Evolutionary conservation across 208 protist genomes (phyloP), one percentile per base, ranked within the genome.

Genomic region (Lotmaria passim): DNA sequence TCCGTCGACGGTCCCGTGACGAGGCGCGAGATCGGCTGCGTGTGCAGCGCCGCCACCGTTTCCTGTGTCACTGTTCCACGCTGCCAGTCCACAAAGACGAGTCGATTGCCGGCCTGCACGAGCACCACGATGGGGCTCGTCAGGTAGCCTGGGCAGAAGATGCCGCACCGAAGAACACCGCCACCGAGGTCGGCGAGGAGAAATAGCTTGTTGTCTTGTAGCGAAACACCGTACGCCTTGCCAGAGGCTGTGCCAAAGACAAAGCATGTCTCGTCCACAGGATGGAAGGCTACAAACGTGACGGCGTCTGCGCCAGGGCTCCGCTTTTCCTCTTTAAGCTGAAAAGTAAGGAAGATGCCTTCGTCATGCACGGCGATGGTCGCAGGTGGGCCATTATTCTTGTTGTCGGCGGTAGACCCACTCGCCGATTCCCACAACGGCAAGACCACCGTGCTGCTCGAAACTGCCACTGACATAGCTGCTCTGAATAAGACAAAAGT

Each of bases 81-180:
- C 34, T 78, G 65, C 83, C 83, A 89, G 52, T 83, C 80, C 3
- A 85, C 56, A 38, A 87, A 83, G 15, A 70, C 30, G 7, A 89
- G 41, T 7, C 57, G 62, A 52, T 80, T 78, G 8, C 46, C 57
- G 1, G 58, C 48, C n/a, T 57, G 58, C 8, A 63, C 71, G 19
- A 73, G 51, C 24, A 69, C 77, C 3, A 85, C 83, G 48, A 75
- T 76, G 3, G 70, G 70, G 39, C 50, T 46, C 7, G 52, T 70
- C n/a, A 76, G 23, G n/a, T 70, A 69, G 0, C 66, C 69, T 4
- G 57, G 47, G 19, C 75, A 85, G 21, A 88, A 85, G 43, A 63
- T 65, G 34, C 80, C 67, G 38, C 65, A 66, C 12, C 72, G 75
- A 12, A 87, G 31, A 14, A 59, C 50, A 34, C 50, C 24, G 12